Conservation (phyloP, 2,329 filamentous ascomycete species). For the Curvularia eragrostidis region DNA sequence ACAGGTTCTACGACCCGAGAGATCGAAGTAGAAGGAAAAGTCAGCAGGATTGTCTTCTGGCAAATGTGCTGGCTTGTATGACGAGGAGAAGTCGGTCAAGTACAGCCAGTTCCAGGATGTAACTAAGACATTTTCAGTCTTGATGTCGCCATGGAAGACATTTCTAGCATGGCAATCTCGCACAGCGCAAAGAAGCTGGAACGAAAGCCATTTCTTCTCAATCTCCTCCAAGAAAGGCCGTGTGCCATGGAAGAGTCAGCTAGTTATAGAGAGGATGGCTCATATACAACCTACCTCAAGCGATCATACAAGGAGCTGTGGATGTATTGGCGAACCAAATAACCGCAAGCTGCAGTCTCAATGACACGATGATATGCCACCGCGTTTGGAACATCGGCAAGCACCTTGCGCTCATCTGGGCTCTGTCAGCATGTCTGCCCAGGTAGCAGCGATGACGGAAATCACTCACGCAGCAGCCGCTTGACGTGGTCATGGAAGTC, state of each 20-base stretch:
- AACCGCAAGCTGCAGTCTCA: constrained; percentile 90
- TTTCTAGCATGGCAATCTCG: constrained; percentile 89
- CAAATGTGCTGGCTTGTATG: constrained; percentile 91
- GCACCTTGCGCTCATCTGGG: constrained; percentile 76
- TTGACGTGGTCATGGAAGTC: constrained; percentile 80
- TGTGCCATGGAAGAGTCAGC: constrained; percentile 66
- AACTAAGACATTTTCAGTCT: constrained; percentile 94
- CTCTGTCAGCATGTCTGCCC: neutral
- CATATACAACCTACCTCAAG: constrained; percentile 61
- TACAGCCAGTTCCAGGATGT: constrained; percentile 99
- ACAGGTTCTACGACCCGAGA: constrained; percentile 87
- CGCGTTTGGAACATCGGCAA: constrained; percentile 88
- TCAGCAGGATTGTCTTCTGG: constrained; percentile 97
- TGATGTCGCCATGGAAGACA: constrained; percentile 97
- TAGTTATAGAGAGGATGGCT: neutral
- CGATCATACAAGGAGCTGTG: constrained; percentile 98
- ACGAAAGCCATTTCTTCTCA: constrained; percentile 98
- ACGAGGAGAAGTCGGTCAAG: constrained; percentile 93
- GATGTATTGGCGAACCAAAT: constrained; percentile 91
- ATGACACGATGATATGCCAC: constrained; percentile 88
- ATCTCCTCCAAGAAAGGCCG: constrained; percentile 96
- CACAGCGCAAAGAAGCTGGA: constrained; percentile 89
- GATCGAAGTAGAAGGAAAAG: constrained; percentile 98
- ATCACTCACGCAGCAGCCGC: constrained; percentile 71
- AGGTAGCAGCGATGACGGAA: neutral